Percentiles rank a stretch among this genome's conserved stretches.
Conservation (phyloP, 805 yeast genomes). For the Lachancea kluyveri region DNA sequence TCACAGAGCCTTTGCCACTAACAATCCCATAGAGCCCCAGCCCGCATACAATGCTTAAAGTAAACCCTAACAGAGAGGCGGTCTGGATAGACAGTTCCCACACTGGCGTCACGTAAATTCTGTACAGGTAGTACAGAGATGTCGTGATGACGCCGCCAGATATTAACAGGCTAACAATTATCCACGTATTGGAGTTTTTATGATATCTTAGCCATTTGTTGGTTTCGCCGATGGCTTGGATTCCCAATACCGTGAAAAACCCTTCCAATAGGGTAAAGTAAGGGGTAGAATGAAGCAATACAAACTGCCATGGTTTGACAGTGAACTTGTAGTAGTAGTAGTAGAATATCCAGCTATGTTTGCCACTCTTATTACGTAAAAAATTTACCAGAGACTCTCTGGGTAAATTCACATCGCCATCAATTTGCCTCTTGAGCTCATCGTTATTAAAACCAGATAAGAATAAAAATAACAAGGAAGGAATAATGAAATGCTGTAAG, state of each 20-base stretch:
- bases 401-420: conserved; percentile 19
- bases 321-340: conserved; percentile 32
- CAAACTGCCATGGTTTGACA: conserved; percentile 62
- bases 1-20: conserved; percentile 79
- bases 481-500: conserved; percentile 75
- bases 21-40: conserved; percentile 80
- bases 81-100: conserved; percentile 63
- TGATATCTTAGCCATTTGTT: conserved; percentile 52
- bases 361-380: conserved; percentile 5
- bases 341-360: conserved; percentile 25
- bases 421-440: conserved; percentile 18
- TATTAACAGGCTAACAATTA: conserved; percentile 61
- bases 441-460: conserved; percentile 45
- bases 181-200: conserved; percentile 68
- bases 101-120: conserved; percentile 75
- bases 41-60: conserved; percentile 66
- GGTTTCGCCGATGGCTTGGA: conserved; percentile 86
- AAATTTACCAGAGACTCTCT: conserved; percentile 16
- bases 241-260: conserved; percentile 82
- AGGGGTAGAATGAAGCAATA: conserved; percentile 78
- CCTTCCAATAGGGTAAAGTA: conserved; percentile 88
- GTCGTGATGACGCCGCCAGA: conserved; percentile 73
- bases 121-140: conserved; percentile 69
- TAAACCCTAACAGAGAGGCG: conserved; percentile 82
- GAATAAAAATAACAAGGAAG: conserved; percentile 69